Conservation (phyloP, 2,329 filamentous ascomycete genomes). For the Fusarium bulbicola region DNA sequence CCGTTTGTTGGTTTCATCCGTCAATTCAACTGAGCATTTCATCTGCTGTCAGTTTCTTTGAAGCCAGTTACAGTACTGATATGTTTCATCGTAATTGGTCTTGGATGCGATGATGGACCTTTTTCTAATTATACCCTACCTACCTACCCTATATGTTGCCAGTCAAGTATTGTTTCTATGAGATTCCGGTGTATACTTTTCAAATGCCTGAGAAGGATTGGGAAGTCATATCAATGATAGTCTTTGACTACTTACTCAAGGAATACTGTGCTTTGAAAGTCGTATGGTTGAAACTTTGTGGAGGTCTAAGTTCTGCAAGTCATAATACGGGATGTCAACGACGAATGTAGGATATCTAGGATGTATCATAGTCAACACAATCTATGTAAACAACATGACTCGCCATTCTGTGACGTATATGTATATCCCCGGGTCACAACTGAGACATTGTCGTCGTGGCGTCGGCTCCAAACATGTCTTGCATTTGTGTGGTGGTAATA, state of each 20-base stretch:
- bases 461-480: conserved; percentile 14
- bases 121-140: background rate
- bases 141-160: background rate
- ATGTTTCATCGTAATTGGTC: background rate
- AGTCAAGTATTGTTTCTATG: background rate
- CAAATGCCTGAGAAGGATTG: accelerated
- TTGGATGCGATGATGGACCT: background rate
- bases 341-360: no score
- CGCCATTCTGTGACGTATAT: background rate
- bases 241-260: background rate
- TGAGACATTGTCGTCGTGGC: conserved; percentile 5
- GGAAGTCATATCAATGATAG: background rate
- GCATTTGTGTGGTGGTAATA: background rate
- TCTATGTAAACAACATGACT: background rate
- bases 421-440: background rate
- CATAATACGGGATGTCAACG: background rate
- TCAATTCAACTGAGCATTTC: background rate
- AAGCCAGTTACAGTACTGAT: background rate
- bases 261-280: background rate
- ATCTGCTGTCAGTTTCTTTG: background rate
- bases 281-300: no score
- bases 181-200: background rate
- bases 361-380: background rate
- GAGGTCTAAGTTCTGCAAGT: no score
- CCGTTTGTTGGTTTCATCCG: conserved; percentile 2